Conservation (phyloP, 2,329 filamentous ascomycete species). For the Aureobasidium leucospermi region DNA sequence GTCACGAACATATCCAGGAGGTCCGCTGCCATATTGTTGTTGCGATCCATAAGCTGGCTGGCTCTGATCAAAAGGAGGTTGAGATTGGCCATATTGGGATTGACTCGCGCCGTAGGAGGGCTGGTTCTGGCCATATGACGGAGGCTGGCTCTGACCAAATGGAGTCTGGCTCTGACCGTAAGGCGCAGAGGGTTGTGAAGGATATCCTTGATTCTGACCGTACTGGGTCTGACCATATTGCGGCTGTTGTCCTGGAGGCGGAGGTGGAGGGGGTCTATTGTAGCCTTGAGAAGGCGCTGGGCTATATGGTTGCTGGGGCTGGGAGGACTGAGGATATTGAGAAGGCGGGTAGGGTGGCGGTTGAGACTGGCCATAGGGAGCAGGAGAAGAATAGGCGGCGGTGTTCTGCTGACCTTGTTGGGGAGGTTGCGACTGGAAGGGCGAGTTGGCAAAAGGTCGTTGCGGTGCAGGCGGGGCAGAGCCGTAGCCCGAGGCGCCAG, state of each 20-base stretch:
- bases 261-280: conserved; percentile 12
- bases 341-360: conserved; percentile 20
- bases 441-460: conserved; percentile 26
- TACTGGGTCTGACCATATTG: conserved; percentile 14
- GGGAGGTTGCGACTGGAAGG: conserved; percentile 18
- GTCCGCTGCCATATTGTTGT: conserved; percentile 6
- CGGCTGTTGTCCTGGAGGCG: conserved; percentile 20
- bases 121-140: background rate
- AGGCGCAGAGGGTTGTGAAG: conserved; percentile 3
- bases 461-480: conserved; percentile 33
- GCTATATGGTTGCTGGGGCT: conserved; percentile 16
- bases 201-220: background rate
- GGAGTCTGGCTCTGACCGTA: background rate
- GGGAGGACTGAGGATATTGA: conserved; percentile 21
- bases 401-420: conserved; percentile 6
- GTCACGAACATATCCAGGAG: conserved; percentile 18
- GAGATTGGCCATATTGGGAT: conserved; percentile 2
- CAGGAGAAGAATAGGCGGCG: conserved; percentile 26
- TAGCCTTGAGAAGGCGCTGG: conserved; percentile 16
- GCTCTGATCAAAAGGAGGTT: background rate
- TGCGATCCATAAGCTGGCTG: conserved; percentile 3
- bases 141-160: conserved; percentile 7
- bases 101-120: background rate
- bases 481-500: conserved; percentile 21
- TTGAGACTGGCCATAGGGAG: conserved; percentile 22